Evolutionary conservation across 257 asterid genomes (phyloP), one percentile per base, ranked within the genome.

Genomic region (Penstemon newberryi): DNA sequence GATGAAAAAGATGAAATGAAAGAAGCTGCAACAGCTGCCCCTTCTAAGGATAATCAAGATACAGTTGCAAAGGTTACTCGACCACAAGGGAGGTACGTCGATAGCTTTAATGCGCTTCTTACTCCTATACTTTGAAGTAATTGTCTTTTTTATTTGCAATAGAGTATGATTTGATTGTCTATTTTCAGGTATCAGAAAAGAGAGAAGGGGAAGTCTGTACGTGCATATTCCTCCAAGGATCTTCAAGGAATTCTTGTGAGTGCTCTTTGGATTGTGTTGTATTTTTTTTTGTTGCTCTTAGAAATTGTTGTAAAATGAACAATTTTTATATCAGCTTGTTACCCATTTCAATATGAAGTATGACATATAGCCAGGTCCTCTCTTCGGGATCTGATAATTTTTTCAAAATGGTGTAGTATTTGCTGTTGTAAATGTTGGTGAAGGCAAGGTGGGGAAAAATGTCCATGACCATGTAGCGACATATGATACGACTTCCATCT

Each of bases 201-300:
- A 74, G 99, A 94, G 81, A 88, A 71, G 79, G 99, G 96, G 60
- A 94, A 94, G 84, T 86, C 70, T 63, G 96, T 90, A 70, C 75
- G 73, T 18, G 78, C 77, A 62, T 94, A 91, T 75, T 87, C 99
- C 68, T 77, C 96, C 43, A 71, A 84, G 82, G 97, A 94, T 82
- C 97, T 94, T 77, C 95, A 89, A 79, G 97, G 96, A 77, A 94
- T 94, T 76, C 96, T 94, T 58, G 97, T 89, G 72, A 84, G 99
- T 78, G 37, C 37, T 12, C 4, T 46, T 66, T 54, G 15, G n/a
- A 33, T 39, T 37, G 19, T 37, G 15, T 60, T 10, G 5, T 56
- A 25, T 38, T 13, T 42, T 38, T 61, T 65, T 18, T 13, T 72
- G 61, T 65, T 65, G 19, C 44, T 73, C 33, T n/a, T 11, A 1